These are phyloP conservation scores for Brasilioporus rufonigricans DNA, from an alignment of 768 basidiomycete genomes.

Conservation along the genomic window DNA sequence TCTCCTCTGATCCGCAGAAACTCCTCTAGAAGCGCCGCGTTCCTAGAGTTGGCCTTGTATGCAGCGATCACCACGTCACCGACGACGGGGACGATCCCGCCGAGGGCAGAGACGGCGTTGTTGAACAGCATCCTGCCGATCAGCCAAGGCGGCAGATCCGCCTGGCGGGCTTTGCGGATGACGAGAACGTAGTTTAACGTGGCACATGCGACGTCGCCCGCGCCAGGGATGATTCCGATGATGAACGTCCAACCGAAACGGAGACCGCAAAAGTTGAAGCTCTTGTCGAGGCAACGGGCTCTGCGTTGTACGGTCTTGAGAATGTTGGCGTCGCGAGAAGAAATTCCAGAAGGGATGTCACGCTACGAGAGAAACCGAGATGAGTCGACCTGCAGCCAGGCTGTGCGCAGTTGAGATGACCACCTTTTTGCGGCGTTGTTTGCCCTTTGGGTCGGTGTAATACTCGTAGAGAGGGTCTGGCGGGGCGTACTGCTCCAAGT, in stretches of 20 bases:
- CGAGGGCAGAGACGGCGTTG: slow-evolving; percentile 61
- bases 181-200: slow-evolving; percentile 74
- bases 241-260: slow-evolving; percentile 87
- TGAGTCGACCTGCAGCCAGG: not conserved
- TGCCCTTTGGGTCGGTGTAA: slow-evolving; percentile 29
- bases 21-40: slow-evolving; percentile 84
- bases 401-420: too few species aligned
- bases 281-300: slow-evolving; percentile 86
- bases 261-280: slow-evolving; percentile 75
- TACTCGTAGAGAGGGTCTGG: slow-evolving; percentile 69
- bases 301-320: slow-evolving; percentile 71
- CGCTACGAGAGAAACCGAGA: slow-evolving; percentile 44
- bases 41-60: slow-evolving; percentile 88
- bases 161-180: slow-evolving; percentile 68
- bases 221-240: slow-evolving; percentile 70
- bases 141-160: slow-evolving; percentile 70
- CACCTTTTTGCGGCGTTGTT: slow-evolving; percentile 37
- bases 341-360: slow-evolving; percentile 71
- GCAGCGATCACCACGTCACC: slow-evolving; percentile 77
- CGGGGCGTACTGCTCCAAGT: slow-evolving; percentile 65
- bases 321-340: slow-evolving; percentile 69
- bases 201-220: slow-evolving; percentile 64
- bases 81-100: slow-evolving; percentile 67
- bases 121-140: slow-evolving; percentile 72
- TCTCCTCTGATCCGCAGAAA: slow-evolving; percentile 77